Conservation (phyloP, 495 filamentous ascomycete species). For the Pyrenula massariospora region DNA sequence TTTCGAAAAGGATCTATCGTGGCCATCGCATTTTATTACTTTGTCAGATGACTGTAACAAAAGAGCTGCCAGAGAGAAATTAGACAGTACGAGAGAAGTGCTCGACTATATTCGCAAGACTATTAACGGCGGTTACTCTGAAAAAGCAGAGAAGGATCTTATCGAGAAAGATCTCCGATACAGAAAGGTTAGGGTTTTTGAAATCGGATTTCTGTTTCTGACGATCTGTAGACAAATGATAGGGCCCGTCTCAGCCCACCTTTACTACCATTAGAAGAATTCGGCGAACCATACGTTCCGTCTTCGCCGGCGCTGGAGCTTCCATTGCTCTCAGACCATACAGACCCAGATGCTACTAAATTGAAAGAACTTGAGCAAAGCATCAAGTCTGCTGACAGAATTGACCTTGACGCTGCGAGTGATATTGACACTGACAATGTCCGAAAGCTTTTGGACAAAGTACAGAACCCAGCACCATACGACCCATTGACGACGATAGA, state of each 20-base stretch:
- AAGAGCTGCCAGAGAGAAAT: not conserved
- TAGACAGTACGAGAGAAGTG: conserved; percentile 6
- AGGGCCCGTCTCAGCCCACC: not conserved
- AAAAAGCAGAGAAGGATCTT: conserved; percentile 13
- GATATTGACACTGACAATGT: not conserved
- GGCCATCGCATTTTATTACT: not conserved
- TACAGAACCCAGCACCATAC: not conserved
- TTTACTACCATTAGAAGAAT: conserved; percentile 1
- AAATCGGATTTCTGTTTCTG: not conserved
- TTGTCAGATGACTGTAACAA: not conserved
- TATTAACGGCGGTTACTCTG: conserved; percentile 1
- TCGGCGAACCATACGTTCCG: conserved; percentile 11
- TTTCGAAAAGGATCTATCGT: not conserved
- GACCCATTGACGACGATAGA: not conserved
- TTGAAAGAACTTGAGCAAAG: conserved; percentile 16
- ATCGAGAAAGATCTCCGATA: conserved; percentile 13
- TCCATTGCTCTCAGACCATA: not conserved
- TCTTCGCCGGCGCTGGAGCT: conserved; percentile 22
- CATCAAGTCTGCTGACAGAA: conserved; percentile 5
- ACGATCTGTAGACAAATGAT: not conserved
- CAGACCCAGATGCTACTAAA: conserved; percentile 1
- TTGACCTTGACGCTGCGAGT: not conserved
- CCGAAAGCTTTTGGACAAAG: not conserved
- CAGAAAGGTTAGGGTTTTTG: conserved; percentile 3
- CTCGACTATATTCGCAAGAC: not conserved